Base-by-base conservation (phyloP, 257 asterid genomes). In the Solanum rostratum region DNA sequence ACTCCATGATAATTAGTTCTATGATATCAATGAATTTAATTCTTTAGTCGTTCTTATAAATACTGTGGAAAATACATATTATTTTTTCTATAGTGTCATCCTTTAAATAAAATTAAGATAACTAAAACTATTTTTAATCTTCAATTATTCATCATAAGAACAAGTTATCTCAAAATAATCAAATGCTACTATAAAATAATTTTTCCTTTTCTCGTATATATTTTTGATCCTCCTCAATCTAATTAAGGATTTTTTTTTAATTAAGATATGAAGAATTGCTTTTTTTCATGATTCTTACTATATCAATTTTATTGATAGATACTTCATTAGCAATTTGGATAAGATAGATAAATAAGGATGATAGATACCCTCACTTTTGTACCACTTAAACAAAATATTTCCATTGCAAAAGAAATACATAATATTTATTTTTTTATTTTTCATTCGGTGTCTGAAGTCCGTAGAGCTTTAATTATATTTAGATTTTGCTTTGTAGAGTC, bases 401-500 rank as follows among this genome's bases (percentile, higher is more conserved):
- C 39, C 39, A 33, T 33, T 33, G 39, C 39, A 33, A 33, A 33
- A 33, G 39, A 33, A n/a, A 33, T 33, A 33, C 39, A 33, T 33
- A 33, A 0, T 33, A 33, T 4, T 33, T 33, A 33, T 33, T 33
- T 33, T 33, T 33, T 33, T 3, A 33, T 33, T 33, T 33, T 33
- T 33, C 0, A 33, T 33, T 33, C 0, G 6, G 4, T 33, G 2
- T 33, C 4, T 1, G 1, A 4, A 33, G 4, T 4, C 0, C 0
- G 6, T 33, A 33, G 6, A 33, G 39, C 6, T 0, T 33, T 5
- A 33, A 33, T 33, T 33, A 33, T 33, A 33, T 33, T 33, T 33
- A 33, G 6, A 33, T 33, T 33, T 0, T 0, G 1, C 0, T 33
- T 33, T 33, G 0, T 0, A 4, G 6, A 33, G 39, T 33, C 0